Base-by-base conservation (phyloP, 2,329 filamentous ascomycete genomes). In the Chaetomiaceae sp. region DNA sequence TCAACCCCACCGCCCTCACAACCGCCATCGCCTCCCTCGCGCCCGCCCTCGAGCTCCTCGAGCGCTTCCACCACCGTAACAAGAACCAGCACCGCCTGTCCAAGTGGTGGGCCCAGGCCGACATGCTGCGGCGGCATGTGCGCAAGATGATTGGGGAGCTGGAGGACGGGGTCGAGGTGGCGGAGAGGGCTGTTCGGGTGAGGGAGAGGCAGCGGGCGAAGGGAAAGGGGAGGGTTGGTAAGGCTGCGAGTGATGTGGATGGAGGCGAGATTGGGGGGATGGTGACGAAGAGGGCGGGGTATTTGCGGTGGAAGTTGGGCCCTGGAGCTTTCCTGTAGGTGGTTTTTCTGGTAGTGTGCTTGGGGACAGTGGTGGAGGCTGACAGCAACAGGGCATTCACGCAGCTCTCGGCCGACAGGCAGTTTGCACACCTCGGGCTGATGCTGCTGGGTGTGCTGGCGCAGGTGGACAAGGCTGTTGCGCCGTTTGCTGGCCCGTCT, bases 1-100 rank as follows among this genome's bases (percentile, higher is more conserved):
- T 44, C 34, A 6, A 42, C 31, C 22, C 44, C 15, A 8, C 17
- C 11, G 7, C 22, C 12, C 45, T 59, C 22, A 39, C 17, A 17
- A 31, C 31, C 6, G 34, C 58, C 14, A 25, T 59, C 46, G n/a
- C 45, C 1, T 34, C 65, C 23, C 70, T 82, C 39, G 53, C 63
- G 3, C 67, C 74, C 2, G 65, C 77, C 25, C 62, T 73, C 25
- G 68, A 79, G 46, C 71, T 91, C 43, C 81, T 96, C 40, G 77
- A 86, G 64, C 80, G 88, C 60, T 81, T 95, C 63, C 82, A 85
- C 69, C 84, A 89, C 67, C 89, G 91, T 64, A 94, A 96, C 75
- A 86, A 85, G 66, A 97, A 96, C 73, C 92, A 97, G 72, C 92
- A 97, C 70, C 84, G 84, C 51, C 77, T 80, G 58, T 81, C 85